Evolutionary conservation across 257 asterid genomes (phyloP).

Genomic region (Capsicum chinense): DNA sequence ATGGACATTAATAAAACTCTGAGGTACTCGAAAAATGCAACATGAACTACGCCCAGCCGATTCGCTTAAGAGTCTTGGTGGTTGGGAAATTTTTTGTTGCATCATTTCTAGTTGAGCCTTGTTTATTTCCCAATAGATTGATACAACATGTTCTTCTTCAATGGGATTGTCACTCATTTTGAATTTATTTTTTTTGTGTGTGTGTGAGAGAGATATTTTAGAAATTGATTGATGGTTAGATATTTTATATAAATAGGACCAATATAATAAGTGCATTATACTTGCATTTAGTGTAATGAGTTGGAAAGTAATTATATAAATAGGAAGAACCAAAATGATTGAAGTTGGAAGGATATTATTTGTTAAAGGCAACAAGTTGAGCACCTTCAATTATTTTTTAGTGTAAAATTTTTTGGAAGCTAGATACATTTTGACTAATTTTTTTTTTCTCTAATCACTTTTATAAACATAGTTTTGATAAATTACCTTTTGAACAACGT

Average conservation of each 20-base stretch:
- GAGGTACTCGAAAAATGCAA: conserved; percentile 83
- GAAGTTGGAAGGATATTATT: neutral
- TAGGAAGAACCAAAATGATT: conserved; percentile 6
- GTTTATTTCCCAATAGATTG: conserved; percentile 60
- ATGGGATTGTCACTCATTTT: conserved; percentile 31
- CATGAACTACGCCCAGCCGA: conserved; percentile 77
- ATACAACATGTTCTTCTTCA: conserved; percentile 30
- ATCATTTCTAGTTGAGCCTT: conserved; percentile 50
- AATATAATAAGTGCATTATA: neutral
- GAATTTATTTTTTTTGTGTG: neutral
- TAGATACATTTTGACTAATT: too few relatives aligned
- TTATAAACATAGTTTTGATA: too few relatives aligned
- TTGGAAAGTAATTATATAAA: neutral
- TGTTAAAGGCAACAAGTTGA: neutral
- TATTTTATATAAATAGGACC: neutral
- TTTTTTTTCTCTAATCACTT: too few relatives aligned
- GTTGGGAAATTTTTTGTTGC: conserved; percentile 58
- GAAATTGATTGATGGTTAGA: neutral
- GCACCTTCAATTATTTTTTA: neutral
- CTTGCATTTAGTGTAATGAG: neutral
- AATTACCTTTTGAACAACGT: too few relatives aligned
- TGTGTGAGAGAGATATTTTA: neutral
- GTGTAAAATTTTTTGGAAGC: neutral
- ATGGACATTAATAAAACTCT: conserved; percentile 63
- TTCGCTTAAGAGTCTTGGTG: conserved; percentile 70